A percentile compares a stretch with the other conserved stretches of the same genome.
These are phyloP conservation scores for Backusella mclennaniae DNA, from an alignment of 192 early-diverging fungal species.

Conservation along the genomic window DNA sequence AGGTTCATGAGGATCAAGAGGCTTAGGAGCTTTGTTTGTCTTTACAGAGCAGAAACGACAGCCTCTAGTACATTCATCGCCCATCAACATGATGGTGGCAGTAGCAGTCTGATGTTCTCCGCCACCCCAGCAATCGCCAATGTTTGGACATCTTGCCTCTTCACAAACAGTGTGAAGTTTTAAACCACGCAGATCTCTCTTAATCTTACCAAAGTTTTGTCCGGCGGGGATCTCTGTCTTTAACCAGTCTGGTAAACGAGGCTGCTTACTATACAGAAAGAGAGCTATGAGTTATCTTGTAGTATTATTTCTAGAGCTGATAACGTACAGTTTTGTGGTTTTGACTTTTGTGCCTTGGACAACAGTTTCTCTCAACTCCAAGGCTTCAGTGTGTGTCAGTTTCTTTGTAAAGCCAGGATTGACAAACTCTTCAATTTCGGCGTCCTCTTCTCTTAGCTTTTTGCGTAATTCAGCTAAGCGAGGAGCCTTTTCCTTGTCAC, in stretches of 20 bases:
- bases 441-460: constrained; percentile 43
- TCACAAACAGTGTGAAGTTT: constrained; percentile 97
- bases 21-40: constrained; percentile 80
- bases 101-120: constrained; percentile 94
- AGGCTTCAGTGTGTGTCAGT: constrained; percentile 54
- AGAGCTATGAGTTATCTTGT: not conserved
- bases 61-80: constrained; percentile 95
- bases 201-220: constrained; percentile 76
- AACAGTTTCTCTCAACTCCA: constrained; percentile 56
- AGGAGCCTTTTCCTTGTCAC: constrained; percentile 11
- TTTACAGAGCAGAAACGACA: constrained; percentile 99
- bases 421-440: constrained; percentile 57
- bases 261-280: constrained; percentile 39
- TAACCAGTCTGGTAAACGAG: constrained; percentile 86
- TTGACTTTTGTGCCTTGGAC: constrained; percentile 38
- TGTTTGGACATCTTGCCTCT: constrained; percentile 96
- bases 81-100: constrained; percentile 99
- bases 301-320: not conserved
- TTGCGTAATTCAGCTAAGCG: constrained; percentile 41
- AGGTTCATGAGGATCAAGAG: constrained; percentile 88
- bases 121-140: constrained; percentile 98
- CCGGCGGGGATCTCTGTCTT: constrained; percentile 92
- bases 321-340: constrained; percentile 31
- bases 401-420: constrained; percentile 39
- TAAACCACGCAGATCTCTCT: constrained; percentile 91